phyloP scores from a whole-genome alignment of 75 land plant genomes.

The Sequoia sempervirens region DNA sequence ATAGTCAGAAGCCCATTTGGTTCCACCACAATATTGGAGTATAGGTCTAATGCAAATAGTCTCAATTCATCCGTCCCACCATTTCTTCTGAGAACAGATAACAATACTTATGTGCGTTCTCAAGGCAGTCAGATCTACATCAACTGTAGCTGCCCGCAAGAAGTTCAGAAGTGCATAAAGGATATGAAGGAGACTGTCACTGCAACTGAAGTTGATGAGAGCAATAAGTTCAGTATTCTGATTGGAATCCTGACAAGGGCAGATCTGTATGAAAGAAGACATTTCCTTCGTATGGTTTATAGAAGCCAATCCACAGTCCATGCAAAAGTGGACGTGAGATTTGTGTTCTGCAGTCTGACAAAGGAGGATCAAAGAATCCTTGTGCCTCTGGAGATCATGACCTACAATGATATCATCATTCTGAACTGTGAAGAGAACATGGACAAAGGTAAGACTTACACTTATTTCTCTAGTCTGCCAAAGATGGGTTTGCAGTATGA shows the following conservation, averaged over 20 bases:
- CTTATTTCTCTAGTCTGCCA: too few species aligned
- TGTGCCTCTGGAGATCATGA: slow-evolving; percentile 51
- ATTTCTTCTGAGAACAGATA: too few species aligned
- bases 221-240: slow-evolving; percentile 21
- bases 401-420: slow-evolving; percentile 46
- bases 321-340: slow-evolving; percentile 40
- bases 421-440: slow-evolving; percentile 25
- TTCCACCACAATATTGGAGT: not conserved
- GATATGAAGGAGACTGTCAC: not conserved
- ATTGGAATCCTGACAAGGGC: slow-evolving; percentile 46
- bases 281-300: too few species aligned
- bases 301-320: not conserved
- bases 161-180: not conserved
- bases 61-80: not conserved
- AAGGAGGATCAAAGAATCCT: slow-evolving; percentile 32
- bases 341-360: slow-evolving; percentile 52
- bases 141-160: not conserved
- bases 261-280: too few species aligned
- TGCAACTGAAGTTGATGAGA: too few species aligned
- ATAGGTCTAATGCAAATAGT: not conserved
- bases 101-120: not conserved
- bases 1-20: not conserved
- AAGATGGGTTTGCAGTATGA: slow-evolving; percentile 55
- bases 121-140: slow-evolving; percentile 8
- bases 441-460: too few species aligned